Percentiles rank a stretch among this genome's conserved stretches.
These are phyloP conservation scores for Metschnikowia corniflorae DNA, from an alignment of 805 yeast genomes.

Conservation along the genomic window DNA sequence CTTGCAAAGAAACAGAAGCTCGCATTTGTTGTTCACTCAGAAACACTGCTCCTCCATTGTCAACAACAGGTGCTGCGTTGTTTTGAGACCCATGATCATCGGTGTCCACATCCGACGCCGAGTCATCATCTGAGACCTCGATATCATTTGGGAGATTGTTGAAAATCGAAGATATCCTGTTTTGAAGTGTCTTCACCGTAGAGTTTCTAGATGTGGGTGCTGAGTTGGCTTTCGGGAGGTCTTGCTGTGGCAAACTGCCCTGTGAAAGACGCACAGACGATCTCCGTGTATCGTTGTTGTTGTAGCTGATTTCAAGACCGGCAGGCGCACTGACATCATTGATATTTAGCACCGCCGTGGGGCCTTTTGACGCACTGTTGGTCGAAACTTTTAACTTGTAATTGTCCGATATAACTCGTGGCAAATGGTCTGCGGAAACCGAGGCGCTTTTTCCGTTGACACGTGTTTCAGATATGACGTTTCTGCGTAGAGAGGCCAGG, in stretches of 20 bases:
- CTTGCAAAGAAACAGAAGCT: neutral
- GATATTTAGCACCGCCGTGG: slow-evolving; percentile 20
- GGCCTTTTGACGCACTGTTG: slow-evolving; percentile 18
- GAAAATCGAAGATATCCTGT: slow-evolving; percentile 36
- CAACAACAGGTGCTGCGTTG: neutral
- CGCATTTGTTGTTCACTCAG: neutral
- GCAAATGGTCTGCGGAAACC: slow-evolving; percentile 3
- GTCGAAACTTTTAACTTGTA: slow-evolving; percentile 31
- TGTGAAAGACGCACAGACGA: slow-evolving; percentile 2
- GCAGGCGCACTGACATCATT: slow-evolving; percentile 26
- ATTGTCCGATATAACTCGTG: slow-evolving; percentile 36
- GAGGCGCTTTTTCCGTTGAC: neutral
- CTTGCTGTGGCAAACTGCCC: neutral
- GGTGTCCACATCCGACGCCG: slow-evolving; percentile 41
- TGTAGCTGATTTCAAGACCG: too few relatives aligned
- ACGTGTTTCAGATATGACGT: neutral
- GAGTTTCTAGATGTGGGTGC: slow-evolving; percentile 5
- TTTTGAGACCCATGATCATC: slow-evolving; percentile 12
- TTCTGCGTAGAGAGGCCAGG: neutral
- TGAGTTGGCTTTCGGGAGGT: slow-evolving; percentile 3
- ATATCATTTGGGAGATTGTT: slow-evolving; percentile 47
- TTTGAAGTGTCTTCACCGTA: slow-evolving; percentile 23
- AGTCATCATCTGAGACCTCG: slow-evolving; percentile 44
- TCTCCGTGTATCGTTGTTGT: slow-evolving; percentile 25
- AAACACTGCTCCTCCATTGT: neutral